Conservation (phyloP, 148 eudicot species). For the Camellia granthamiana region DNA sequence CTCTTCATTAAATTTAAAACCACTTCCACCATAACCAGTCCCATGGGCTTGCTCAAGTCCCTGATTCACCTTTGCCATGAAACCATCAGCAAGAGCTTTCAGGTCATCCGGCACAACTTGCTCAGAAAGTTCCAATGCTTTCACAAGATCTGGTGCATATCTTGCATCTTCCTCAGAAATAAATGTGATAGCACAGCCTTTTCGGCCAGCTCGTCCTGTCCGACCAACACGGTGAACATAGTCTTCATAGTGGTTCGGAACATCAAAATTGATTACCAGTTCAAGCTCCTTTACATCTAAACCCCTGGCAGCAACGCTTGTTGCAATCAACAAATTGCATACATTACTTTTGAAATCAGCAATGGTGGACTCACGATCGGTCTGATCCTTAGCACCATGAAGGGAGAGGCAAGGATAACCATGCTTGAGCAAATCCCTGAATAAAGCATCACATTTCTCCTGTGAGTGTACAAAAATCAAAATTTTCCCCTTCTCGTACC, state of each 20-base stretch:
- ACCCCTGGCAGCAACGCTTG: conserved; percentile 84
- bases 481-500: conserved; percentile 84
- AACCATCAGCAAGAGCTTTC: conserved; percentile 71
- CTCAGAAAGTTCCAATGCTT: conserved; percentile 70
- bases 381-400: conserved; percentile 83
- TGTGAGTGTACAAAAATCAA: conserved; percentile 71
- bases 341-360: conserved; percentile 78
- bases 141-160: conserved; percentile 76
- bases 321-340: conserved; percentile 72
- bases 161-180: conserved; percentile 65
- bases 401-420: conserved; percentile 87
- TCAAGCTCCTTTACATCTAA: conserved; percentile 86
- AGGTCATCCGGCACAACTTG: conserved; percentile 74
- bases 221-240: conserved; percentile 86
- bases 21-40: conserved; percentile 86
- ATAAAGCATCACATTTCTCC: conserved; percentile 73
- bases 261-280: conserved; percentile 70
- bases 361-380: conserved; percentile 79
- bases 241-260: conserved; percentile 81
- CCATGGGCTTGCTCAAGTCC: conserved; percentile 80
- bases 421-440: conserved; percentile 58
- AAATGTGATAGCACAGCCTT: conserved; percentile 74
- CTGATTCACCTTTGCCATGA: conserved; percentile 72
- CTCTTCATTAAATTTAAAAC: conserved; percentile 79
- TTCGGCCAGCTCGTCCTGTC: conserved; percentile 80